A percentile compares a stretch with the other conserved stretches of the same genome.
phyloP scores from a whole-genome alignment of 768 basidiomycete genomes.

The Coprinopsis cinerea region DNA sequence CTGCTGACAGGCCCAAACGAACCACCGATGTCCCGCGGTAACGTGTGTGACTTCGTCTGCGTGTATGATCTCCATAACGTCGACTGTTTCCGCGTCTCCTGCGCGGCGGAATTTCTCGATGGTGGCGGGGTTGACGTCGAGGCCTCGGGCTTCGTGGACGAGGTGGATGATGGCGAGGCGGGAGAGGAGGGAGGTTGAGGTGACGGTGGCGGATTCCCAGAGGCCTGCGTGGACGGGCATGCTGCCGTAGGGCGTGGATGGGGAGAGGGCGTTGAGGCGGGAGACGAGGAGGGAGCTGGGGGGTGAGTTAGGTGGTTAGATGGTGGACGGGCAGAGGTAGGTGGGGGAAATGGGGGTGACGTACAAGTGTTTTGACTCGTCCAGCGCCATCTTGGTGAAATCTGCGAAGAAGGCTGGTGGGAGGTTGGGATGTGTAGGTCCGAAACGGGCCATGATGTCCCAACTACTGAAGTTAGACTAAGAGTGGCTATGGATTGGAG shows the following conservation, averaged over 20 bases:
- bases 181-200: constrained; percentile 59
- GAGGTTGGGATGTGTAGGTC: constrained; percentile 49
- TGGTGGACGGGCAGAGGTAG: no score
- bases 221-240: constrained; percentile 71
- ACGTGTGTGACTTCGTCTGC: constrained; percentile 81
- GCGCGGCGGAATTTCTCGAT: constrained; percentile 67
- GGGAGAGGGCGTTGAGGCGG: constrained; percentile 54
- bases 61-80: constrained; percentile 69
- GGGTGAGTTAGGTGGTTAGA: neutral
- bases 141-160: constrained; percentile 77
- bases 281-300: constrained; percentile 51
- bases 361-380: constrained; percentile 81
- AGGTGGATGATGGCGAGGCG: constrained; percentile 81
- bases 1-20: constrained; percentile 65
- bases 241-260: constrained; percentile 65
- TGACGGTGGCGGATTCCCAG: constrained; percentile 73
- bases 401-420: constrained; percentile 76
- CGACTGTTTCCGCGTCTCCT: constrained; percentile 61
- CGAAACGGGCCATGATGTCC: constrained; percentile 81
- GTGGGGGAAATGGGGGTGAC: constrained; percentile 1
- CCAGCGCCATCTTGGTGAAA: constrained; percentile 79
- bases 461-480: constrained; percentile 38
- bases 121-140: constrained; percentile 79
- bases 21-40: constrained; percentile 78
- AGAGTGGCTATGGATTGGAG: neutral